Percentiles rank a stretch among this genome's conserved stretches.
phyloP scores from a whole-genome alignment of 805 yeast species.

The Barnettozyma siamensis region DNA sequence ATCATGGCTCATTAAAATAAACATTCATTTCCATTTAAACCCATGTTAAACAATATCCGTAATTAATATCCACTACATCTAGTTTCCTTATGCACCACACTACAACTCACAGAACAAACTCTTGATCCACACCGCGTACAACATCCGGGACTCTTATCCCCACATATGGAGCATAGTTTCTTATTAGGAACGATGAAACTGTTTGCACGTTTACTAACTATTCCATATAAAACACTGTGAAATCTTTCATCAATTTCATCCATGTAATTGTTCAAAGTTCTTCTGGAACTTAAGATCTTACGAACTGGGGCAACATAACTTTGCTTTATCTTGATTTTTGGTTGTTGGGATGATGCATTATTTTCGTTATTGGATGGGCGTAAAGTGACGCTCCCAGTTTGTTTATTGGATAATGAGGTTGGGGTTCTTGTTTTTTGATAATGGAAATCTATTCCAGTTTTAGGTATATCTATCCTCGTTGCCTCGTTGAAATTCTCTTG shows the following conservation, averaged over 20 bases:
- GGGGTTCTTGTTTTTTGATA: constrained; percentile 14
- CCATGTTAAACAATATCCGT: too few relatives aligned
- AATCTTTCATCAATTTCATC: constrained; percentile 36
- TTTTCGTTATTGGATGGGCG: neutral
- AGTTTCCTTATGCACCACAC: constrained; percentile 36
- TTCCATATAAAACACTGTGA: constrained; percentile 26
- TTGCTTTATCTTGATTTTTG: constrained; percentile 21
- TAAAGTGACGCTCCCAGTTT: too few relatives aligned
- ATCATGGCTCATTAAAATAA: too few relatives aligned
- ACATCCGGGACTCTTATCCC: constrained; percentile 35
- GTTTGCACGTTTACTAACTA: constrained; percentile 26
- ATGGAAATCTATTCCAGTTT: constrained; percentile 24
- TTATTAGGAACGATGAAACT: constrained; percentile 30
- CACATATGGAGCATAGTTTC: constrained; percentile 42
- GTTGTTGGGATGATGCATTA: too few relatives aligned
- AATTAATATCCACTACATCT: constrained; percentile 32
- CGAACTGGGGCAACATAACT: constrained; percentile 28
- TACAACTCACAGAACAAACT: constrained; percentile 37
- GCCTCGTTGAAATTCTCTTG: constrained; percentile 39
- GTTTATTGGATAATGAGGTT: constrained; percentile 5
- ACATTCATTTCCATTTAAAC: too few relatives aligned
- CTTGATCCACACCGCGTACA: constrained; percentile 38
- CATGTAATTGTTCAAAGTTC: constrained; percentile 34
- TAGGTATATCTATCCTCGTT: constrained; percentile 34
- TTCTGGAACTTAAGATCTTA: constrained; percentile 35